Base-by-base conservation (phyloP, 2,329 filamentous ascomycete species). In the Pleomassaria siparia region DNA sequence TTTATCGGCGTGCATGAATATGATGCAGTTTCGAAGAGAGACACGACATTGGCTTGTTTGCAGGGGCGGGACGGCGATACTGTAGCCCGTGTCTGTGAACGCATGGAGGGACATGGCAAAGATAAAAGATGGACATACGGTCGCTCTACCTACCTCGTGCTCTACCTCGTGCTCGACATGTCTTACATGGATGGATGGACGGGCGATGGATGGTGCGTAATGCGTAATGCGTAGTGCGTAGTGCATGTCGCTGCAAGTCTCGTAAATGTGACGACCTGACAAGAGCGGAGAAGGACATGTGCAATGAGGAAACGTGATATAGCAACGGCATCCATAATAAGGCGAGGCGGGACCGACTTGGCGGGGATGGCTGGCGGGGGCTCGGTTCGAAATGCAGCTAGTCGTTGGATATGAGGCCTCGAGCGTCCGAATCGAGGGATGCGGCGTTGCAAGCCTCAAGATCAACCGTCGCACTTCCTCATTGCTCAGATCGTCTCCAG, bases 391-490 rank as follows among this genome's bases (percentile, higher is more conserved):
- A n/a, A 22, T 20, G 10, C 40, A 4, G 26, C 18, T n/a, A n/a
- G n/a, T n/a, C n/a, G n/a, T n/a, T n/a, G n/a, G 40, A 21, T n/a
- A 43, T 33, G 16, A 26, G 30, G 41, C 29, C 41, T 16, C n/a
- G 26, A 35, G 41, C 18, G 40, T 28, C 21, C 40, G 33, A 42
- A 42, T 28, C 33, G 39, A 28, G 39, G 22, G 40, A 35, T 33
- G 47, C 16, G 8, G 32, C 26, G 44, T 35, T 35, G 44, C 33
- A 36, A 28, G 43, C 16, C 49, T 50, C 49, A 35, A 46, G 62
- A 59, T 62, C 51, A 60, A 53, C 62, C 54, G 58, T 62, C 57
- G 47, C 50, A 57, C 46, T 40, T 39, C 56, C 50, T 25, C 51
- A 59, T 53, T 45, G 49, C 41, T 42, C 43, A 52, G 62, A 66